A percentile compares a stretch with the other conserved stretches of the same genome.
These are phyloP conservation scores for Platismatia glauca DNA, from an alignment of 495 filamentous ascomycete genomes.

Conservation along the genomic window DNA sequence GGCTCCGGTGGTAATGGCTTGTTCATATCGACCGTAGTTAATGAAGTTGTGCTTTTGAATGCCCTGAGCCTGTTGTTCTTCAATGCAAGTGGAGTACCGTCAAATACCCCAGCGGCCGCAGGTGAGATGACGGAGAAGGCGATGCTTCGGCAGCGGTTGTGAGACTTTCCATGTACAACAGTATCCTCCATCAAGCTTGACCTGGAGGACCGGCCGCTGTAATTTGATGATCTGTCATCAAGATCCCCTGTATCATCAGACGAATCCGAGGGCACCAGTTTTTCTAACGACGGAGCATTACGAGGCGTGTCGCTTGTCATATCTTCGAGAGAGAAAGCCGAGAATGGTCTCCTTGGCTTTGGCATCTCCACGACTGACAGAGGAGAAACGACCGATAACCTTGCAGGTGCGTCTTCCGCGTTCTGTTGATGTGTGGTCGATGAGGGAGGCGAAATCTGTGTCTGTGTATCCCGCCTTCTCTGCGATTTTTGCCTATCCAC, in stretches of 20 bases:
- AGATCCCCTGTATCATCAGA: conserved; percentile 24
- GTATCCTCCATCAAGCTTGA: conserved; percentile 25
- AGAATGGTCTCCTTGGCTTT: conserved; percentile 26
- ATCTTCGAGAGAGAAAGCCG: conserved; percentile 23
- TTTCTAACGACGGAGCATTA: conserved; percentile 10
- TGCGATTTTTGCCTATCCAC: conserved; percentile 18
- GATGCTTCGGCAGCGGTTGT: conserved; percentile 20
- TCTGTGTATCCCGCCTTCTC: conserved; percentile 4
- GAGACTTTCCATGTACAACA: background rate
- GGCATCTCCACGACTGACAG: conserved; percentile 29
- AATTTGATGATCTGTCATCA: conserved; percentile 27
- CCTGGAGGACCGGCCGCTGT: conserved; percentile 25
- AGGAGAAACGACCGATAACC: conserved; percentile 26
- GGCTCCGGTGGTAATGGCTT: conserved; percentile 44
- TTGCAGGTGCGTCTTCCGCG: conserved; percentile 14
- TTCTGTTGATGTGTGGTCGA: conserved; percentile 15
- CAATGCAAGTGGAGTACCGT: conserved; percentile 23
- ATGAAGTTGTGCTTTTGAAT: conserved; percentile 20
- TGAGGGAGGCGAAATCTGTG: conserved; percentile 23
- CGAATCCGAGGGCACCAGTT: conserved; percentile 21
- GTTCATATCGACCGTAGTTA: conserved; percentile 27
- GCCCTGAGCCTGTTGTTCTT: conserved; percentile 12
- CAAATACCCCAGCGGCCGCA: conserved; percentile 36
- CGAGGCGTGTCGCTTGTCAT: conserved; percentile 22
- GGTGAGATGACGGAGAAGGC: conserved; percentile 35